These are phyloP conservation scores for Leishmania martiniquensis DNA, from an alignment of 208 protist species.

Conservation along the genomic window DNA sequence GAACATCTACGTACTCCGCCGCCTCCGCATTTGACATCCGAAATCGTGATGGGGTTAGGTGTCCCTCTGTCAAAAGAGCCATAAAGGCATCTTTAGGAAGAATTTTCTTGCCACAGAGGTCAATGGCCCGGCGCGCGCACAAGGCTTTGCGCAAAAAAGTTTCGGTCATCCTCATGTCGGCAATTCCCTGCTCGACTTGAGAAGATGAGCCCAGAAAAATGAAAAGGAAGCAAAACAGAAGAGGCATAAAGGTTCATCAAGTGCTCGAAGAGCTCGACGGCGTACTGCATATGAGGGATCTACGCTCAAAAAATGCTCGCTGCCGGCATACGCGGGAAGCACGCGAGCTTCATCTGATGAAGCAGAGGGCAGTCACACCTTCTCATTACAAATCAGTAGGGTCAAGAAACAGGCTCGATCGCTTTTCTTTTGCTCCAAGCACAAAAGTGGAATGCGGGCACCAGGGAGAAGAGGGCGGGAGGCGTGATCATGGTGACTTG, in stretches of 20 bases:
- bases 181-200: neutral
- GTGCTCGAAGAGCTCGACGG: neutral
- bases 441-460: neutral
- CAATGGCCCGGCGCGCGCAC: slow-evolving; percentile 29
- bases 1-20: slow-evolving; percentile 33
- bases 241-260: neutral
- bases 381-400: neutral
- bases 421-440: neutral
- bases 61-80: slow-evolving; percentile 33
- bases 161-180: slow-evolving; percentile 7
- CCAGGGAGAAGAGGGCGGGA: neutral
- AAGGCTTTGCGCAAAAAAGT: slow-evolving; percentile 21
- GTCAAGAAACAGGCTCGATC: neutral
- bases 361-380: neutral
- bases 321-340: neutral
- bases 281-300: neutral
- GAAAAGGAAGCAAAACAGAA: neutral
- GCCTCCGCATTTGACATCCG: slow-evolving; percentile 59
- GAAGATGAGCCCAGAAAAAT: neutral
- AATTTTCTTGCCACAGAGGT: slow-evolving; percentile 29
- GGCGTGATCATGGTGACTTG: neutral
- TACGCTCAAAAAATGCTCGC: neutral
- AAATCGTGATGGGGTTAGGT: slow-evolving; percentile 34
- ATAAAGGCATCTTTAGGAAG: slow-evolving; percentile 43
- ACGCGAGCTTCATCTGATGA: neutral